Conservation (phyloP, 352 stramenopile species). For the Globisporangium megalacanthum region DNA sequence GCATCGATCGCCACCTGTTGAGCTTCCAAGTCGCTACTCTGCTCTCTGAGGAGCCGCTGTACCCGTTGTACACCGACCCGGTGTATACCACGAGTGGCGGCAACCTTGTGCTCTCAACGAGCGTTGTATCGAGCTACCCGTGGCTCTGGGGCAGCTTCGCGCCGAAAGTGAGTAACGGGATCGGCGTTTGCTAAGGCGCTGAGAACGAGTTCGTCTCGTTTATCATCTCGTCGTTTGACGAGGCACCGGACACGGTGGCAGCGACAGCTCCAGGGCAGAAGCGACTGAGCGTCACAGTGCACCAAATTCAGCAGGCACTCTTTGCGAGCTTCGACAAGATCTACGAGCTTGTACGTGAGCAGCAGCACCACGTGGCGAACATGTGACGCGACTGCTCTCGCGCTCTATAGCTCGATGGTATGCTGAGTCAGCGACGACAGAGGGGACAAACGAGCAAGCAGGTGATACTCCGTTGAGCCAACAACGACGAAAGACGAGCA, state of each 20-base stretch:
- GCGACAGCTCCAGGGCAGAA: slow-evolving; percentile 5
- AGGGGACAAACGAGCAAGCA: not conserved
- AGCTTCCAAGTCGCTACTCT: slow-evolving; percentile 86
- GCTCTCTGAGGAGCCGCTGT: slow-evolving; percentile 53
- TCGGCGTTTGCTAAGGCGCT: slow-evolving; percentile 93
- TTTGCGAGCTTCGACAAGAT: slow-evolving; percentile 60
- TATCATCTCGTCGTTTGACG: slow-evolving; percentile 88
- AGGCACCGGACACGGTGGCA: slow-evolving; percentile 9
- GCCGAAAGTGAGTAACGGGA: slow-evolving; percentile 82
- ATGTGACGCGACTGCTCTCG: slow-evolving; percentile 5
- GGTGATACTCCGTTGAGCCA: too few relatives aligned
- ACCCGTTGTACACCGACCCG: slow-evolving; percentile 80
- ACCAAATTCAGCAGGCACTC: slow-evolving; percentile 39
- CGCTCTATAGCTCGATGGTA: not conserved
- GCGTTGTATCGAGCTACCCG: slow-evolving; percentile 91
- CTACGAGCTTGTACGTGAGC: slow-evolving; percentile 26
- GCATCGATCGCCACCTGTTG: slow-evolving; percentile 92
- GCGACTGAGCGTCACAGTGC: slow-evolving; percentile 26
- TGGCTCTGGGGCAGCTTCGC: slow-evolving; percentile 95
- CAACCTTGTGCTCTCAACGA: slow-evolving; percentile 93
- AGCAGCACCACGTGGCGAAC: slow-evolving; percentile 9
- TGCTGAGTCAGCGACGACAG: too few relatives aligned
- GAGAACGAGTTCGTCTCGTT: slow-evolving; percentile 89
- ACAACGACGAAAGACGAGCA: too few relatives aligned
- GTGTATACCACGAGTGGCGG: slow-evolving; percentile 70